Evolutionary conservation across 108 stramenopile species (phyloP).

Genomic region (Fragilaria radians): DNA sequence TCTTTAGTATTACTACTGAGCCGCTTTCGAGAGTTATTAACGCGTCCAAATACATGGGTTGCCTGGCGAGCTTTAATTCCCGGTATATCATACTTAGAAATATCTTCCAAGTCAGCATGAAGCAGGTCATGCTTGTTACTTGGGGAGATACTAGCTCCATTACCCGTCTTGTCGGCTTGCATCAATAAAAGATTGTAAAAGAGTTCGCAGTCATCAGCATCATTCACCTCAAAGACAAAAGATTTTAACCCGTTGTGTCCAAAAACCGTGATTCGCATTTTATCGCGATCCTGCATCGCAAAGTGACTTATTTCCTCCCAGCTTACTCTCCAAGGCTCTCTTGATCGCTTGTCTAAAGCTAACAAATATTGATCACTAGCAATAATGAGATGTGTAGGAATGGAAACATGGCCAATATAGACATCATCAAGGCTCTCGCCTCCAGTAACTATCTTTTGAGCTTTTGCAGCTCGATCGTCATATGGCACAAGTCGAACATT

Average conservation of each 20-base stretch:
- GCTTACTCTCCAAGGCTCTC: slow-evolving; percentile 57
- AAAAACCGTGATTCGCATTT: slow-evolving; percentile 52
- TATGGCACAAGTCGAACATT: slow-evolving; percentile 50
- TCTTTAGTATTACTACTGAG: slow-evolving; percentile 38
- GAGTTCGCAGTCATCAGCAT: slow-evolving; percentile 20
- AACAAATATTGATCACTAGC: slow-evolving; percentile 67
- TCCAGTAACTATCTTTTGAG: slow-evolving; percentile 70
- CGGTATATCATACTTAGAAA: slow-evolving; percentile 46
- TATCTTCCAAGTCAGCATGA: slow-evolving; percentile 25
- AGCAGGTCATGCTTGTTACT: background rate
- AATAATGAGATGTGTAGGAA: slow-evolving; percentile 60
- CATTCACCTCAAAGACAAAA: slow-evolving; percentile 44
- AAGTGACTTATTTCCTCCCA: slow-evolving; percentile 80
- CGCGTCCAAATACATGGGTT: slow-evolving; percentile 62
- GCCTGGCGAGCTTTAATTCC: slow-evolving; percentile 51
- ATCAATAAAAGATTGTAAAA: slow-evolving; percentile 47
- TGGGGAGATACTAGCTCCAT: background rate
- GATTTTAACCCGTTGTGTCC: slow-evolving; percentile 53
- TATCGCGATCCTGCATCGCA: slow-evolving; percentile 25
- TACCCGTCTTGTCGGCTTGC: slow-evolving; percentile 46
- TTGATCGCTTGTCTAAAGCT: slow-evolving; percentile 43
- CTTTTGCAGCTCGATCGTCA: slow-evolving; percentile 67
- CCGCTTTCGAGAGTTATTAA: slow-evolving; percentile 34
- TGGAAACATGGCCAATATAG: slow-evolving; percentile 69
- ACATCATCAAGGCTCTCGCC: slow-evolving; percentile 65